Base-by-base conservation (phyloP, 768 basidiomycete genomes). In the Termitomyces sp. region DNA sequence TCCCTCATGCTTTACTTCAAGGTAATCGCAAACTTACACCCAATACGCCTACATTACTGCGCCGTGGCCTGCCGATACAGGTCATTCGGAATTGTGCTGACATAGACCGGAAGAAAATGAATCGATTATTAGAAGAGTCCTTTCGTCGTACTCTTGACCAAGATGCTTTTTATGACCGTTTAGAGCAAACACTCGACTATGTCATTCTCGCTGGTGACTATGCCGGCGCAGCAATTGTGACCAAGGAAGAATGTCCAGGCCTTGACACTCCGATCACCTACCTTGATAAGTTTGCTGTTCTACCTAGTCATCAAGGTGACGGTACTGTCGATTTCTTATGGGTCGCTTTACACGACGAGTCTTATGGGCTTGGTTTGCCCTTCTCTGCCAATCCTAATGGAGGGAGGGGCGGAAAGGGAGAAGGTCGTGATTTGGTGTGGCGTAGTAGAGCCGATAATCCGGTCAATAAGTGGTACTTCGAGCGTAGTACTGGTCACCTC, bases 381-480 rank as follows among this genome's bases (percentile, higher is more conserved):
- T 95, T 89, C 72, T 91, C 97, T 41, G 88, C 90, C 56, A 99
- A 99, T 69, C 90, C 94, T 30, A 96, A 96, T 57, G 90, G 97
- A 1, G 96, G 97, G 14, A 87, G 90, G 64, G 84, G 87, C 52
- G 97, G 96, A 32, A 77, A 82, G 55, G 95, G 96, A 26, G 83
- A 88, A 67, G 94, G 95, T n/a, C 78, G 85, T 43, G 97, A 98
- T 66, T 79, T 99, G 56, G 93, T 99, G 38, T 99, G 97, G 97
- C 83, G 97, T 45, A 90, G 87, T 67, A 80, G 97, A 53, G 79
- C 88, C 7, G 80, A 97, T 72, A 99, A 99, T 69, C 95, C 94
- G 0, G 85, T 98, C 54, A 99, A 99, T 74, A 96, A 94, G 72
- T 99, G 97, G 97, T 99, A 99, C 72, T 98, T 93, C 61, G 97